Percentiles rank a stretch among this genome's conserved stretches.
phyloP scores from a whole-genome alignment of 148 eudicot species.

The Fagopyrum esculentum region DNA sequence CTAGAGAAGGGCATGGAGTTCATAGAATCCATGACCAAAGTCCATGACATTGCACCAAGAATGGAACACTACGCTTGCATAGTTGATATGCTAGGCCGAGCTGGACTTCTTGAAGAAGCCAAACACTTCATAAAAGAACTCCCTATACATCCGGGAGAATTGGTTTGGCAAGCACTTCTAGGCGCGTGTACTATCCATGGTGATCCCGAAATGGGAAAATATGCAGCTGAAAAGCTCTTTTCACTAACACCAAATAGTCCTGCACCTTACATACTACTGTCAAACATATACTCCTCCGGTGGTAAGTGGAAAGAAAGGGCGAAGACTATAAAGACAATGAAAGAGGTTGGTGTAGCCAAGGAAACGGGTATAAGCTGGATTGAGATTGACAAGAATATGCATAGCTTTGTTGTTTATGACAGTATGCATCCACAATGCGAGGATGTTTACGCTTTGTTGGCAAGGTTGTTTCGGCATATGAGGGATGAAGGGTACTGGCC shows the following conservation, averaged over 20 bases:
- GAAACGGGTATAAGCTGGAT: slow-evolving; percentile 86
- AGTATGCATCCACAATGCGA: slow-evolving; percentile 52
- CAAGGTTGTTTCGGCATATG: slow-evolving; percentile 49
- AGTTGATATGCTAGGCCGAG: slow-evolving; percentile 85
- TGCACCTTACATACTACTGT: slow-evolving; percentile 53
- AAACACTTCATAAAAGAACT: slow-evolving; percentile 44
- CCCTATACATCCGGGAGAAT: slow-evolving; percentile 51
- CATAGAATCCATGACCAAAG: slow-evolving; percentile 51
- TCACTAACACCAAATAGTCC: slow-evolving; percentile 48
- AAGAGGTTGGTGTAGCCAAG: slow-evolving; percentile 54
- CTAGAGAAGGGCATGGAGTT: slow-evolving; percentile 77
- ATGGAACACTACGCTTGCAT: slow-evolving; percentile 91
- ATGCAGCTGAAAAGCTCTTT: slow-evolving; percentile 63
- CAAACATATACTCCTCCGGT: slow-evolving; percentile 68
- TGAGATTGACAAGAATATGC: slow-evolving; percentile 62
- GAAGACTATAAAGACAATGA: slow-evolving; percentile 55
- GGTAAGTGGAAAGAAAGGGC: slow-evolving; percentile 82
- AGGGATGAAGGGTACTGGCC: slow-evolving; percentile 61
- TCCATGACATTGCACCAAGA: slow-evolving; percentile 50
- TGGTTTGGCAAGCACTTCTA: slow-evolving; percentile 81
- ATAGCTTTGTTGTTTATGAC: slow-evolving; percentile 71
- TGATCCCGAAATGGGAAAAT: slow-evolving; percentile 53
- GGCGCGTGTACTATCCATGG: slow-evolving; percentile 73
- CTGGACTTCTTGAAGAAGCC: slow-evolving; percentile 64
- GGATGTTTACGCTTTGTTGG: slow-evolving; percentile 30